phyloP scores from a whole-genome alignment of 2,329 filamentous ascomycete genomes.

The Penicillium sp. region DNA sequence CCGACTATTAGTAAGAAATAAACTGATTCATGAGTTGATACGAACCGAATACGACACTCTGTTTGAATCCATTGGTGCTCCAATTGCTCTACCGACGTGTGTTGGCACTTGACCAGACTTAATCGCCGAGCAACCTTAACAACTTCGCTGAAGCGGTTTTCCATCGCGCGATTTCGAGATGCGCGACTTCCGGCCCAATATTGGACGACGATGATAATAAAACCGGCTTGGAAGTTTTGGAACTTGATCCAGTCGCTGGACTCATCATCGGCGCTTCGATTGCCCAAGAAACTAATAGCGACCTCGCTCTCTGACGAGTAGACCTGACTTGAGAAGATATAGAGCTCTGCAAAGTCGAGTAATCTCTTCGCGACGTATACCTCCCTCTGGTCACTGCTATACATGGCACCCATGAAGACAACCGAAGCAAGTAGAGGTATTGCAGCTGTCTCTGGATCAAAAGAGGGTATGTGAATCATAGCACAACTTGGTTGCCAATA shows the following conservation, averaged over 20 bases:
- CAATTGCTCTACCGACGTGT: constrained; percentile 37
- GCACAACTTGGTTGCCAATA: constrained; percentile 47
- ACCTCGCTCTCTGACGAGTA: constrained; percentile 43
- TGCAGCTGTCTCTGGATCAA: constrained; percentile 38
- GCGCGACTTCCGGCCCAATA: constrained; percentile 45
- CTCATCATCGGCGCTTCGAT: constrained; percentile 20
- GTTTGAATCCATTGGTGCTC: constrained; percentile 46
- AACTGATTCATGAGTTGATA: neutral
- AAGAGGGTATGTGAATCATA: constrained; percentile 44
- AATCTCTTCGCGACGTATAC: constrained; percentile 38
- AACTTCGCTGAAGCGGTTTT: constrained; percentile 44
- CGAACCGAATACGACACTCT: constrained; percentile 45
- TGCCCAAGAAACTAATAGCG: constrained; percentile 30
- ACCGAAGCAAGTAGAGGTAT: constrained; percentile 42
- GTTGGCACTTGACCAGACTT: constrained; percentile 37
- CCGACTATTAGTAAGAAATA: constrained; percentile 6
- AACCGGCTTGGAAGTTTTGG: constrained; percentile 44
- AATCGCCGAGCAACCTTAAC: constrained; percentile 44
- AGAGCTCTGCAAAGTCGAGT: constrained; percentile 45
- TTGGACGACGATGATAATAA: constrained; percentile 42
- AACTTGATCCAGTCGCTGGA: constrained; percentile 36
- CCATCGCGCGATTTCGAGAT: constrained; percentile 43
- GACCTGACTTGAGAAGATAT: constrained; percentile 44
- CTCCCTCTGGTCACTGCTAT: constrained; percentile 42
- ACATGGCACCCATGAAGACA: constrained; percentile 47